phyloP scores from a whole-genome alignment of 108 stramenopile genomes.

The Pseudonitzschia pungens region DNA sequence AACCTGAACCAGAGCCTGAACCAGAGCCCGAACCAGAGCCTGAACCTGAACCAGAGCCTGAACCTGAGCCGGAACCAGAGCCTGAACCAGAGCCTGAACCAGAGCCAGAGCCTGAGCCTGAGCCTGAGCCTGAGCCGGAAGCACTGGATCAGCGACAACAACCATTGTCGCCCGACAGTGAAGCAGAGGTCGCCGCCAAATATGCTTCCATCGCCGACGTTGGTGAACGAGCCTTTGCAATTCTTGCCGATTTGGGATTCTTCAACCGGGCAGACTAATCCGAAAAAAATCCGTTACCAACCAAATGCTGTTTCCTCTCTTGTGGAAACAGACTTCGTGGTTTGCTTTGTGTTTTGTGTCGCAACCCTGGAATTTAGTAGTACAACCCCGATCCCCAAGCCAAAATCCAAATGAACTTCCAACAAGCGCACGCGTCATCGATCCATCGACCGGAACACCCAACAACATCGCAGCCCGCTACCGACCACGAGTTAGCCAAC shows the following conservation, averaged over 20 bases:
- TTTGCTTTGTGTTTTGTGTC: no score
- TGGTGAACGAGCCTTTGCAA: constrained; percentile 46
- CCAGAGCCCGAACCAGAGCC: background rate
- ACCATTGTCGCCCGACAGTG: background rate
- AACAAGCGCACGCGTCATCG: no score
- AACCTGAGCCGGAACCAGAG: background rate
- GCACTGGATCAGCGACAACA: background rate
- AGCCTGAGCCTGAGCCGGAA: background rate
- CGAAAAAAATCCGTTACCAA: no score
- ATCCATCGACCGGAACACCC: no score
- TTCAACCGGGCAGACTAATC: background rate
- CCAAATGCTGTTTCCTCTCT: no score
- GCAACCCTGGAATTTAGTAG: no score
- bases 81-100: constrained; percentile 4
- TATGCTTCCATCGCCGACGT: constrained; percentile 52
- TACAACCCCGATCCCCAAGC: no score
- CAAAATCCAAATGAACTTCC: no score
- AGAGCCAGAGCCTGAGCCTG: background rate
- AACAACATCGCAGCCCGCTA: no score
- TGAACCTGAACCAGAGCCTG: background rate
- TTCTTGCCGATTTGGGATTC: constrained; percentile 58
- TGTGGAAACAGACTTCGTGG: no score
- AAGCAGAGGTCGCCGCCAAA: constrained; percentile 47
- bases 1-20: background rate
- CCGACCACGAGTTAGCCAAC: no score